Base-by-base conservation (phyloP, 163 green algal genomes). In the Prototheca wickerhamii region DNA sequence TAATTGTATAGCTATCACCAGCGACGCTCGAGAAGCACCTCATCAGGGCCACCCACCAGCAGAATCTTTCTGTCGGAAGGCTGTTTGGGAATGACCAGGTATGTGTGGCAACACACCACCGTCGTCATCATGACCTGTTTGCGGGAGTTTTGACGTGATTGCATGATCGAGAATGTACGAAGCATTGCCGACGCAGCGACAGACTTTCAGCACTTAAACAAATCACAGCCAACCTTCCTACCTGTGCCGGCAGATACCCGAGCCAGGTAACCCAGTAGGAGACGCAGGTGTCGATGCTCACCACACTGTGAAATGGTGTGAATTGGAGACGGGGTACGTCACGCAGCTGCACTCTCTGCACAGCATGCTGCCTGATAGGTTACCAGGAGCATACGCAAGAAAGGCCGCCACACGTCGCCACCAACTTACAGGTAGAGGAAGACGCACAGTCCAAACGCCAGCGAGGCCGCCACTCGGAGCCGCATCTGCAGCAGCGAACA, bases 231-330 rank as follows among this genome's bases (percentile, higher is more conserved):
- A 15, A 15, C 15, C 0, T 15, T 10, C 46, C 10, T 5, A 54
- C 46, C 29, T 65, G 60, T 53, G 68, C 60, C 0, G 70, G 61
- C 55, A 71, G 31, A 42, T 61, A 66, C 4, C 70, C 70, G 0
- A 72, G 52, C 58, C 56, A 70, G 29, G 57, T 46, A 1, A 70
- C 32, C 23, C 28, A 44, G 43, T 69, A 2, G 23, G 62, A 53
- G 42, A 21, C 42, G 46, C 63, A 71, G 3, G 56, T 58, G 20
- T 20, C 23, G 1, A 60, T 2, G 6, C 42, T 21, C 1, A 69
- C 18, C n/a, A 65, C 59, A 0, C 40, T 61, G 53, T 68, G 40
- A 49, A 15, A 49, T 10, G 40, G 40, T 49, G 40, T 49, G 40
- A 49, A 23, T 23, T 49, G n/a, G n/a, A n/a, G n/a, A n/a, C n/a